phyloP scores from a whole-genome alignment of 805 yeast species.

The Yueomyces sinensis region DNA sequence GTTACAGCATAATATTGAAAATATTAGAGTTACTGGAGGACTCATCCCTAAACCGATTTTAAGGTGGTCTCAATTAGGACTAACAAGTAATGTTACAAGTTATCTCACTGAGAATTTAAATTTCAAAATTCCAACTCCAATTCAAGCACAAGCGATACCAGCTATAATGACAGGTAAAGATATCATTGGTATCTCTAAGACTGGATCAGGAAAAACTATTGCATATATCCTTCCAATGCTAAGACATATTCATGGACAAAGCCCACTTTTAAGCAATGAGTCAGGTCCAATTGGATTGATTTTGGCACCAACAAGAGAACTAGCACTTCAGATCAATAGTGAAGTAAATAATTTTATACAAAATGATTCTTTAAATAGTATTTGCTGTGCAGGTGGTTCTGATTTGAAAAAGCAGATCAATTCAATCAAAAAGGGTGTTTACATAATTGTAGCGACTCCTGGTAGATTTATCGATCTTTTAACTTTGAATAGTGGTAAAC shows the following conservation, averaged over 20 bases:
- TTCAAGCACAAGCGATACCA: slow-evolving; percentile 86
- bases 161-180: slow-evolving; percentile 84
- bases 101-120: slow-evolving; percentile 36
- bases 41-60: slow-evolving; percentile 46
- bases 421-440: slow-evolving; percentile 62
- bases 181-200: slow-evolving; percentile 86
- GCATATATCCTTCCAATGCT: slow-evolving; percentile 77
- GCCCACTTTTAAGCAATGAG: slow-evolving; percentile 32
- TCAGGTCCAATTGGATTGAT: slow-evolving; percentile 71
- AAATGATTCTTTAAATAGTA: slow-evolving; percentile 32
- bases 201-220: slow-evolving; percentile 93
- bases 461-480: slow-evolving; percentile 85
- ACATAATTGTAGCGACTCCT: slow-evolving; percentile 84
- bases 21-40: slow-evolving; percentile 52
- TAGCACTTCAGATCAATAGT: slow-evolving; percentile 70
- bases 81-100: slow-evolving; percentile 45
- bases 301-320: slow-evolving; percentile 84
- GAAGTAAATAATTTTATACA: slow-evolving; percentile 46
- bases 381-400: slow-evolving; percentile 88
- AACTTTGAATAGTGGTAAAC: slow-evolving; percentile 70
- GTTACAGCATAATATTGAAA: slow-evolving; percentile 41
- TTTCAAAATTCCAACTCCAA: slow-evolving; percentile 64
- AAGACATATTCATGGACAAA: slow-evolving; percentile 70
- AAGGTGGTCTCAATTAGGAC: slow-evolving; percentile 73
- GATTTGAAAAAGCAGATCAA: slow-evolving; percentile 73